Percentiles rank a stretch among this genome's conserved stretches.
These are phyloP conservation scores for Ascoidea tarda DNA, from an alignment of 805 yeast species.

Conservation along the genomic window DNA sequence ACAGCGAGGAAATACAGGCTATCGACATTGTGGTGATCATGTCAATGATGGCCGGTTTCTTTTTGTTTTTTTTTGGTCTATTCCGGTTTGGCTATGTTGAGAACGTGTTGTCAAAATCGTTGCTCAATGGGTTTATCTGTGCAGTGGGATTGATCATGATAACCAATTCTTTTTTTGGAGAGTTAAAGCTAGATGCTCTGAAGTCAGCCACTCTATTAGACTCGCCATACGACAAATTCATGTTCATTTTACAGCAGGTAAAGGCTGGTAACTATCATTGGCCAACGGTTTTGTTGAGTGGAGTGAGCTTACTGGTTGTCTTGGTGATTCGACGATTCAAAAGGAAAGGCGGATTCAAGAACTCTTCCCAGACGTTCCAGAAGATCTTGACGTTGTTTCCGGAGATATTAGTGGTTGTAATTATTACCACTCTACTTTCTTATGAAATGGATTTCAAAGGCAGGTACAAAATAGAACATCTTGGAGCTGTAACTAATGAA, in stretches of 20 bases:
- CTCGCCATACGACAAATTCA: slow-evolving; percentile 58
- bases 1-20: slow-evolving; percentile 24
- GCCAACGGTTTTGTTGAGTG: slow-evolving; percentile 50
- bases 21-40: slow-evolving; percentile 53
- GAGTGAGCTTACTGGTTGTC: slow-evolving; percentile 31
- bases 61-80: slow-evolving; percentile 59
- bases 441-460: slow-evolving; percentile 30
- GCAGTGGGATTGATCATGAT: slow-evolving; percentile 82
- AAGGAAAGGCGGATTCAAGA: slow-evolving; percentile 14
- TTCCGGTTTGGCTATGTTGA: slow-evolving; percentile 80
- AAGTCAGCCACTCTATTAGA: slow-evolving; percentile 39
- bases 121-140: slow-evolving; percentile 70
- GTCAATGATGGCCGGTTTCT: slow-evolving; percentile 63
- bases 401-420: slow-evolving; percentile 70
- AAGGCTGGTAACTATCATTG: slow-evolving; percentile 27
- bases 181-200: slow-evolving; percentile 47
- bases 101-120: slow-evolving; percentile 61
- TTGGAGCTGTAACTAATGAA: slow-evolving; percentile 42
- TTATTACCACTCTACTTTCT: slow-evolving; percentile 41
- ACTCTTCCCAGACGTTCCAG: slow-evolving; percentile 17
- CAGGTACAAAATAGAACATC: slow-evolving; percentile 41
- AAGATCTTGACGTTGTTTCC: slow-evolving; percentile 52
- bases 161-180: slow-evolving; percentile 57
- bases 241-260: slow-evolving; percentile 38
- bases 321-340: slow-evolving; percentile 27